Base-by-base conservation (phyloP, 495 filamentous ascomycete species). In the Zalerion maritima region DNA sequence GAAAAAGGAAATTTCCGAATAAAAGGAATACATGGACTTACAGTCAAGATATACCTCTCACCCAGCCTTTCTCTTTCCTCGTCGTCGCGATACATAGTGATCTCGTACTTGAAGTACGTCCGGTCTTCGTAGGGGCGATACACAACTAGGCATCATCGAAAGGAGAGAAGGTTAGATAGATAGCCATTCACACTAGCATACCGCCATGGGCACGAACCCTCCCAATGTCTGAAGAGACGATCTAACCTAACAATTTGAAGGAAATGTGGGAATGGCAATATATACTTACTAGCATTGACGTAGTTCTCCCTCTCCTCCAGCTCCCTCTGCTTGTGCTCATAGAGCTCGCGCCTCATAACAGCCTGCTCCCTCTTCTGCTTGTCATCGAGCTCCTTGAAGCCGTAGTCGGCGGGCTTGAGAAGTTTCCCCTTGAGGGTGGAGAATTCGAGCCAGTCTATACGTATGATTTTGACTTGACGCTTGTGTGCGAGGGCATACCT, bases 241-340 rank as follows among this genome's bases (percentile, higher is more conserved):
- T 26, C 24, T 5, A 14, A 12, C 24, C 10, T 14, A 14, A 4
- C 11, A 4, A 10, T 1, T 4, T 29, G 16, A 12, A 31, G 15
- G 10, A 12, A 14, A 11, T 10, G 11, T n/a, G 2, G 15, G 20
- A 24, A 5, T 10, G 16, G 6, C 16, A 18, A 8, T 11, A 14
- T 9, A 5, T 15, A 43, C 47, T 37, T 35, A 52, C 54, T 45
- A n/a, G 41, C 21, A 28, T 60, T 49, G 9, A 61, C 45, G 21
- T 32, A 40, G 20, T 28, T 47, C 26, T 58, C 49, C 24, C 58
- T 42, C 38, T 67, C 54, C 28, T 62, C 57, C 11, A 69, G 38
- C 36, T 61, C 54, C 21, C 59, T 65, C 44, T 60, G 51, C 36
- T 54, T 67, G 24, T 60, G 65, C 34, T 71, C 60, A 14, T n/a